These are phyloP conservation scores for Graphiopsis chlorocephala DNA, from an alignment of 2,329 filamentous ascomycete species.

Conservation along the genomic window DNA sequence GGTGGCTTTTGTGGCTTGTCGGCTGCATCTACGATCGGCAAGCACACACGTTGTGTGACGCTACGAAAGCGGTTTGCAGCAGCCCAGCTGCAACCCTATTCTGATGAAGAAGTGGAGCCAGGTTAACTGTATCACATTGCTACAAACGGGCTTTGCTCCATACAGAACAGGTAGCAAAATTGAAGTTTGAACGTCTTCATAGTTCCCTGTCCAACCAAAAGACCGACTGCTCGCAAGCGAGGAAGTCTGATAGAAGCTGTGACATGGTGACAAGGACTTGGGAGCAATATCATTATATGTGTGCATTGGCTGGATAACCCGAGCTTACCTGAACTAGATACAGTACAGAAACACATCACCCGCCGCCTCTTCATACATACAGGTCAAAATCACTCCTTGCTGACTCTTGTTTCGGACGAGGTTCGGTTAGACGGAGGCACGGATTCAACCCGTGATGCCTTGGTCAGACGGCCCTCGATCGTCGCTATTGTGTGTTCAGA, in stretches of 20 bases:
- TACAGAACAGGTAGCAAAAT: background rate
- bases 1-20: background rate
- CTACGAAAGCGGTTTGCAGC: constrained; percentile 15
- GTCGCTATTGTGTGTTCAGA: constrained; percentile 28
- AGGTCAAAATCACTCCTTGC: constrained; percentile 4
- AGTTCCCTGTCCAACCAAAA: background rate
- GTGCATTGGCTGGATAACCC: background rate
- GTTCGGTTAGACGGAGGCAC: constrained; percentile 9
- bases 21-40: background rate
- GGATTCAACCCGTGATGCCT: background rate
- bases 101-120: constrained; percentile 1
- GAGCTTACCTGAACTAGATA: background rate
- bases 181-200: background rate
- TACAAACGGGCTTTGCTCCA: background rate
- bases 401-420: constrained; percentile 10
- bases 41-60: constrained; percentile 6
- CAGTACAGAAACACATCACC: background rate
- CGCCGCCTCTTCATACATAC: background rate
- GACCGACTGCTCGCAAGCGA: constrained; percentile 6
- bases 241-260: background rate
- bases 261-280: background rate
- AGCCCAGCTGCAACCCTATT: constrained; percentile 16
- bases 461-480: constrained; percentile 5
- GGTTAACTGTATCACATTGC: constrained; percentile 10
- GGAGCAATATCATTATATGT: background rate